Percentiles rank a stretch among this genome's conserved stretches.
Conservation (phyloP, 257 asterid species). For the Solanum virginianum region DNA sequence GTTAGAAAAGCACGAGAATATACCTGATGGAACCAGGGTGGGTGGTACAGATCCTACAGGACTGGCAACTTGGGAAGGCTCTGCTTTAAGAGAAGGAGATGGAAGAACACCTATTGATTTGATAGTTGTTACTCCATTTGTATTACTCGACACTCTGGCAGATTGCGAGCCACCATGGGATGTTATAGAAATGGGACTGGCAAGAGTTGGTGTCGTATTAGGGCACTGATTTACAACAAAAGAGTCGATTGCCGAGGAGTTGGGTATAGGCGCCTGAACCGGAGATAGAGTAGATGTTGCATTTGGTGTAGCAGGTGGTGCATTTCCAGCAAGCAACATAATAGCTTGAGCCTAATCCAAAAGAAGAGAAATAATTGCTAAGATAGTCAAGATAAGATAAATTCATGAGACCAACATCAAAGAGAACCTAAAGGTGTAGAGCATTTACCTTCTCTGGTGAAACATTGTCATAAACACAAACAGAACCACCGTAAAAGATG, state of each 20-base stretch:
- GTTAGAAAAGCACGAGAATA: neutral
- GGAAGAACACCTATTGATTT: slow-evolving; percentile 18
- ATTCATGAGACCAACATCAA: neutral
- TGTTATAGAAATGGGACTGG: slow-evolving; percentile 27
- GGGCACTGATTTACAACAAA: slow-evolving; percentile 24
- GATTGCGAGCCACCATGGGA: slow-evolving; percentile 18
- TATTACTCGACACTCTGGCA: slow-evolving; percentile 11
- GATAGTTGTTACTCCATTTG: slow-evolving; percentile 7
- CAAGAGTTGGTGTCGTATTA: slow-evolving; percentile 14
- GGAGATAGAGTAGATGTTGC: slow-evolving; percentile 29
- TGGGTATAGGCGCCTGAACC: slow-evolving; percentile 23
- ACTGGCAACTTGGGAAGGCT: slow-evolving; percentile 23
- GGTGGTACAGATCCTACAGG: slow-evolving; percentile 28
- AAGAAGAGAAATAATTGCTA: neutral
- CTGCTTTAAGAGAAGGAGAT: slow-evolving; percentile 21
- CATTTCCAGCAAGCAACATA: slow-evolving; percentile 86
- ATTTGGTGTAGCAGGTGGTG: slow-evolving; percentile 24
- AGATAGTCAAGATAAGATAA: neutral
- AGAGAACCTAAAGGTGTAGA: neutral
- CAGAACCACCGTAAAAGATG: slow-evolving; percentile 77
- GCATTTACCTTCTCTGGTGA: slow-evolving; percentile 74
- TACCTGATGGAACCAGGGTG: slow-evolving; percentile 40
- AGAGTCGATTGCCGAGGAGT: slow-evolving; percentile 30
- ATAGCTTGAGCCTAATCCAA: slow-evolving; percentile 78
- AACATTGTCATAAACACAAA: slow-evolving; percentile 61